Base-by-base conservation (phyloP, 192 early-diverging fungal species). In the Coemansia sp. region DNA sequence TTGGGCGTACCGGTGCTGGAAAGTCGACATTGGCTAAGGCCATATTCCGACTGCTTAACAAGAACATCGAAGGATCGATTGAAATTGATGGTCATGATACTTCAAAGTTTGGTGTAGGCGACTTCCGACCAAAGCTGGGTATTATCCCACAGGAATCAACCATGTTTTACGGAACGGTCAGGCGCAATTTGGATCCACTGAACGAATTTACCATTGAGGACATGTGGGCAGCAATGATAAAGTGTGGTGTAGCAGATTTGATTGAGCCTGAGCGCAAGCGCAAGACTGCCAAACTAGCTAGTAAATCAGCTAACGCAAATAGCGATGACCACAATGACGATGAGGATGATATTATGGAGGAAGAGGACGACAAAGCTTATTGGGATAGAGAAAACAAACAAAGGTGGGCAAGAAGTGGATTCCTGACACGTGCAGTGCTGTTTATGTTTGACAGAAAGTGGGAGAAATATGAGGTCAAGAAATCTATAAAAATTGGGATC, bases 1-100 rank as follows among this genome's bases (percentile, higher is more conserved):
- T 95, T 32, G 94, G 94, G 15, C 82, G 94, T 2, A 92, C 92
- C 7, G 93, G 93, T 9, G 90, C 91, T 19, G 89, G 90, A 17
- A 92, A 91, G 48, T 76, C 76, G 27, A 86, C 84, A 32, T 78
- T 93, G 64, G 80, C 90, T 17, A 76, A 75, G 3, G 70, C 89
- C 0, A 72, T 92, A 10, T 92, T 94, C 70, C 86, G 93, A 15
- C 68, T 93, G 7, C 78, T 87, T 21, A 87, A 90, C 63, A 84
- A 23, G 21, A 44, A 68, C 0, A 39, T 41, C 5, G 27, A 29
- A 3, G 92, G 93, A 0, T 66, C 72, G 1, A 93, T 94, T 55
- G 12, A 46, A 2, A 88, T 94, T 63, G 94, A 94, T 70, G 92
- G 86, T 11, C 64, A 89, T 11, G 87, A 93, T 69, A 91, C 91